Base-by-base conservation (phyloP, 768 basidiomycete species). In the Boletus vermiculosoides region DNA sequence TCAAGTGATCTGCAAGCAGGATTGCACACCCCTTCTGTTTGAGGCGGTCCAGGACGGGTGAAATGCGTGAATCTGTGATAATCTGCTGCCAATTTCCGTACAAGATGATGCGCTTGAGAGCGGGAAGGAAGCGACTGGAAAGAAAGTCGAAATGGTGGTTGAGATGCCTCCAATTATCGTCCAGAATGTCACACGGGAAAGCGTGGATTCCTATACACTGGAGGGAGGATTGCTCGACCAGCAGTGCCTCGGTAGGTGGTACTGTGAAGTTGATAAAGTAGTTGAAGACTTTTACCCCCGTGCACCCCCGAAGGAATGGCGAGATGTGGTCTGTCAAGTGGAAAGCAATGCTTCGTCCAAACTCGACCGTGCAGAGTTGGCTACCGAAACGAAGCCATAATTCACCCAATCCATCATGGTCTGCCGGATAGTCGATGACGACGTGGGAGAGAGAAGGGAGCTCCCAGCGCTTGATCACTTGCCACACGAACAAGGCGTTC, bases 321-420 rank as follows among this genome's bases (percentile, higher is more conserved):
- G 77, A 63, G 49, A 87, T 69, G 55, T 77, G 68, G 62, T 87
- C 84, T 37, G 55, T 51, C 53, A 81, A 66, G 44, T 78, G 71
- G 67, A 87, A 88, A 40, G 76, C 79, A 31, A 84, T 60, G 65
- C 82, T 79, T 58, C 71, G 77, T 34, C 86, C 85, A 54, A 88
- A 77, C 63, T 87, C 86, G 23, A 87, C 73, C 2, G 73, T 76
- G 52, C 74, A 72, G 45, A 87, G 76, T 56, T 81, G 82, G 45
- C 60, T 55, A 25, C 84, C 84, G 50, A 81, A 78, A 18, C 61
- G 61, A 34, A 76, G 70, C 84, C 83, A 85, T 22, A 87, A 55
- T 30, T 68, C 66, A 39, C 77, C 74, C 57, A 82, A 58, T 18
- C 75, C 76, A 13, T 70, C 67, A 31, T 73, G 67, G 18, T 63